Base-by-base conservation (phyloP, 129 eudicot genomes). In the Tagetes patula region DNA sequence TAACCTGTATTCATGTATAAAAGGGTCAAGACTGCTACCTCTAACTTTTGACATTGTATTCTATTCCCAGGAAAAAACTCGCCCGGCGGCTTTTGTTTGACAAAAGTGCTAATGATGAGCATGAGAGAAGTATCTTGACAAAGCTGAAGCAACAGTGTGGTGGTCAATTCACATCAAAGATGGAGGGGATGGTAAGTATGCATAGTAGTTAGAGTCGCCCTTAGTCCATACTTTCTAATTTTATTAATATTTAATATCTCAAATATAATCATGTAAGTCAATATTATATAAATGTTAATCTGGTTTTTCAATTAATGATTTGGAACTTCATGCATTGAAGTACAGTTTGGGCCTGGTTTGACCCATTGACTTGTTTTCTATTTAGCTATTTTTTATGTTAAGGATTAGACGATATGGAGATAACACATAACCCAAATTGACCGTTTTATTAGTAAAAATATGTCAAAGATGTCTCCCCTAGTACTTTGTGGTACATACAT, bases 91-190 rank as follows among this genome's bases (percentile, higher is more conserved):
- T 91, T 36, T 78, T 91, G 58, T 88, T 91, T 75, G 97, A 91
- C 75, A 91, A 91, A 81, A 91, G 97, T 86, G 97, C 97, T 41
- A 88, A 91, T 59, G 96, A 91, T 79, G 97, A 91, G 75, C 96
- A 88, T 56, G 96, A 91, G 82, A 86, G 97, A 83, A 91, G 96
- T 88, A 88, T 91, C 55, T 74, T 91, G 68, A 88, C 92, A 53
- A 91, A 88, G 75, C 75, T 91, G 84, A 91, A 91, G 82, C 97
- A 91, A 79, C 97, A 91, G 12, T 91, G 96, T 81, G 97, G 97
- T 5, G 97, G 96, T 70, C 97, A 88, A 20, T 91, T 88, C 59
- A 91, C 97, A 3, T 91, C 97, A 58, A 91, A 91, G 81, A 91
- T 91, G 97, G 97, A 91, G 83, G 96, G 97, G 49, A 91, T 91